Evolutionary conservation across 2,329 filamentous ascomycete species (phyloP).

Genomic region (Fusarium sarcochroum): DNA sequence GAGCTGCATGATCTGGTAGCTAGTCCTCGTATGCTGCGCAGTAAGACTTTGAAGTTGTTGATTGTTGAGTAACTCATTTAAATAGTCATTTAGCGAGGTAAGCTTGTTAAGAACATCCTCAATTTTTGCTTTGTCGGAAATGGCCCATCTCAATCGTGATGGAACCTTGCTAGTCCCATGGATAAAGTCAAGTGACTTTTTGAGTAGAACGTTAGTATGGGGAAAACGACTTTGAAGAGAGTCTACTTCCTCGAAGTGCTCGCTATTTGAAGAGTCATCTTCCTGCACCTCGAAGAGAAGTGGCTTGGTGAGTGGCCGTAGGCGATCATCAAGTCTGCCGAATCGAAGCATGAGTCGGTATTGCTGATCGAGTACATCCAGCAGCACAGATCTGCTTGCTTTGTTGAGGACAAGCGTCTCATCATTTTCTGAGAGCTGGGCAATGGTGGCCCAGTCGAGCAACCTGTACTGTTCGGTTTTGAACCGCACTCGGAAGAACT

Average conservation of each 20-base stretch:
- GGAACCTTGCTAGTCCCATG: slow-evolving; percentile 6
- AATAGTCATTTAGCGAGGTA: not conserved
- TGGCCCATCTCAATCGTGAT: slow-evolving; percentile 1
- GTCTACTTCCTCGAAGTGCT: no score
- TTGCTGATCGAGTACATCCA: slow-evolving; percentile 9
- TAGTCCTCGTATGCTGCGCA: no score
- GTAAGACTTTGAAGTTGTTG: no score
- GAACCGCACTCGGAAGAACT: slow-evolving; percentile 4
- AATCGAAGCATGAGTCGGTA: slow-evolving; percentile 9
- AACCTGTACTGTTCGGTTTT: slow-evolving; percentile 14
- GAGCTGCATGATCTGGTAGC: no score
- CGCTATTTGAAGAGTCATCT: no score
- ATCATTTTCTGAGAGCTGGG: slow-evolving; percentile 2
- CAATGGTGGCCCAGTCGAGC: slow-evolving; percentile 12
- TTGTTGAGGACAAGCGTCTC: slow-evolving; percentile 4
- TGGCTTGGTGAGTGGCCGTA: slow-evolving; percentile 4
- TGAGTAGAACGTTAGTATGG: no score
- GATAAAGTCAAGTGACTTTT: slow-evolving; percentile 1
- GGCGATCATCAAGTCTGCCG: slow-evolving; percentile 5
- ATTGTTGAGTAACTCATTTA: no score
- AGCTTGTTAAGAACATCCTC: slow-evolving; percentile 4
- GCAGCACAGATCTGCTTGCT: slow-evolving; percentile 1
- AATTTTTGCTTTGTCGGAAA: slow-evolving; percentile 8
- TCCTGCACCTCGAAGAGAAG: not conserved
- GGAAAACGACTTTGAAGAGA: no score